Base-by-base conservation (phyloP, 2,329 filamentous ascomycete genomes). In the Aspergillus awamori region DNA sequence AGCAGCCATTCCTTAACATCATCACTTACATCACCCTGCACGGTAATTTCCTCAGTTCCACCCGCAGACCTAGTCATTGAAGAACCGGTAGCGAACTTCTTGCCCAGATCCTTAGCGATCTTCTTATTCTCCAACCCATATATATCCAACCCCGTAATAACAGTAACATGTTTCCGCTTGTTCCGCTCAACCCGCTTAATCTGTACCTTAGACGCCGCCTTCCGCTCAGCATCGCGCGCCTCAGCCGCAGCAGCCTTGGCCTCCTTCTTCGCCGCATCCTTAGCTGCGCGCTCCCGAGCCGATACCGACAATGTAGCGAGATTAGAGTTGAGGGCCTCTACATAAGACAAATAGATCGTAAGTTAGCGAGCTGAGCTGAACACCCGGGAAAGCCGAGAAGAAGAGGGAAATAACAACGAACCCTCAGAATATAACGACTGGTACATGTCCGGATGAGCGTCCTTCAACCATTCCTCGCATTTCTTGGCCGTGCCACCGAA, bases 151-250 rank as follows among this genome's bases (percentile, higher is more conserved):
- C 95, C 95, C 6, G 87, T 87, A n/a, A 99, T 88, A 15, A 93
- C 89, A 0, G 95, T 99, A 58, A 99, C 93, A 75, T 89, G 96
- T 82, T 99, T 99, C 73, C 95, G 88, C 85, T 99, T 99, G 80
- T 97, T 98, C 65, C 95, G 88, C 83, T 98, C 95, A 70, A 99
- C 95, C 26, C 95, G 91, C 85, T 97, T 97, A 81, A 99, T 97
- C 60, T 87, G 88, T 57, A 99, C 82, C 73, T 93, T 90, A 66
- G 90, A 91, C 63, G 90, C 87, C 39, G 92, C 92, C 69, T 94
- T 90, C 73, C 90, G 89, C 75, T 93, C 92, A 24, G 88, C 89
- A 65, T 93, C 89, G 74, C 93, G 92, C 65, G 89, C 87, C 79
- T 97, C 94, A 20, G 88, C 89, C 26, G 93, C 89, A 67, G 93